A percentile compares a stretch with the other conserved stretches of the same genome.
Conservation (phyloP, 1,284 basidiomycete genomes). For the Heterobasidion annosum region DNA sequence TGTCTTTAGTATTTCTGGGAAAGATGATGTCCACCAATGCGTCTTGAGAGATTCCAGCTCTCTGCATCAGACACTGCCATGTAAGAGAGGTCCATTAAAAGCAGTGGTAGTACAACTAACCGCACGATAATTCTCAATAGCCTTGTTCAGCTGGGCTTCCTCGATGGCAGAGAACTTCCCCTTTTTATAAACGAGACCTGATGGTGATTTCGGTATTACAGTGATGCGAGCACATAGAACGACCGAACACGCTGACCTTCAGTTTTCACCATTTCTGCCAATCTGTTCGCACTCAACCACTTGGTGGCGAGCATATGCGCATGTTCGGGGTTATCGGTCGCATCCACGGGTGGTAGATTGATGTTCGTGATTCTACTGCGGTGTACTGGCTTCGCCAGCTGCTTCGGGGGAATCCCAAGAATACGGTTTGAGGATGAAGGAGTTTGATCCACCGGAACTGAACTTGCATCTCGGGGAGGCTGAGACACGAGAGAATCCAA, state of each 20-base stretch:
- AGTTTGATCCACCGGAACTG: not conserved
- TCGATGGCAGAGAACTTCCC: constrained; percentile 77
- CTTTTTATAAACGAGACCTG: constrained; percentile 76
- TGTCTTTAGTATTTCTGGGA: constrained; percentile 45
- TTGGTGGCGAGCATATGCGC: constrained; percentile 53
- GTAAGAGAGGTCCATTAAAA: not conserved
- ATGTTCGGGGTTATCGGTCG: constrained; percentile 29
- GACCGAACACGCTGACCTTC: constrained; percentile 37
- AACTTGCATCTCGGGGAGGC: not conserved
- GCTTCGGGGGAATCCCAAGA: constrained; percentile 17
- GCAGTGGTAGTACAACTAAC: constrained; percentile 28
- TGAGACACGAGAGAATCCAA: constrained; percentile 14
- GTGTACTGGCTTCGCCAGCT: constrained; percentile 35
- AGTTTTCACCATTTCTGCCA: constrained; percentile 54
- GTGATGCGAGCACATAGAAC: not conserved
- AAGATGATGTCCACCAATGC: constrained; percentile 57
- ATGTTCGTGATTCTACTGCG: constrained; percentile 20
- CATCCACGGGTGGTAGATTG: constrained; percentile 21
- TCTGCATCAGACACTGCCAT: constrained; percentile 21
- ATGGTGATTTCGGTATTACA: not conserved
- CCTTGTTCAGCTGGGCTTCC: constrained; percentile 50
- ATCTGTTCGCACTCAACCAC: constrained; percentile 62
- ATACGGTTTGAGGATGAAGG: not conserved
- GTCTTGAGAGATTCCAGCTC: constrained; percentile 37
- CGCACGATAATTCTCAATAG: constrained; percentile 53